phyloP scores from a whole-genome alignment of 106 monocot genomes.

The Acanthochlamys bracteata region DNA sequence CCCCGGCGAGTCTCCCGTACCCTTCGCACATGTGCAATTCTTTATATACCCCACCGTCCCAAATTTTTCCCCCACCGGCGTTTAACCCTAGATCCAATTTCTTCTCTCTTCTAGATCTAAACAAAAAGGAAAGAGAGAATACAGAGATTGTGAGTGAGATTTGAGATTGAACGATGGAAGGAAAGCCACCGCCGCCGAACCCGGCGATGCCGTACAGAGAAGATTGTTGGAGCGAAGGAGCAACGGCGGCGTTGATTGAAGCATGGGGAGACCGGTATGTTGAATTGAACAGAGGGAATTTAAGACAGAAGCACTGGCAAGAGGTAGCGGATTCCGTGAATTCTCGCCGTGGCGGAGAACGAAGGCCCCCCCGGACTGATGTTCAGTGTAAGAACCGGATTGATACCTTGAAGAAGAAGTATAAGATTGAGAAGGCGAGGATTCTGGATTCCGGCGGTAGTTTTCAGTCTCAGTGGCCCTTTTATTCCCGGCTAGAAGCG shows the following conservation, averaged over 20 bases:
- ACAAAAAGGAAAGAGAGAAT: not conserved
- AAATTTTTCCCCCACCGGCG: not conserved
- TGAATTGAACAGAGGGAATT: slow-evolving; percentile 80
- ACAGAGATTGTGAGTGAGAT: not conserved
- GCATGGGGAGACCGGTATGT: slow-evolving; percentile 84
- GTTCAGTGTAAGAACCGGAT: slow-evolving; percentile 93
- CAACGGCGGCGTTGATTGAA: slow-evolving; percentile 66
- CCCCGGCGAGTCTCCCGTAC: slow-evolving; percentile 19
- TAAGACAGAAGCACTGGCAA: slow-evolving; percentile 91
- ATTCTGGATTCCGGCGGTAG: slow-evolving; percentile 21
- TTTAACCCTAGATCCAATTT: not conserved
- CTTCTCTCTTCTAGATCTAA: not conserved
- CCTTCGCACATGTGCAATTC: slow-evolving; percentile 15
- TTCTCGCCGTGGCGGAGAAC: slow-evolving; percentile 40
- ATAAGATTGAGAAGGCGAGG: slow-evolving; percentile 65
- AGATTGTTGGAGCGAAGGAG: slow-evolving; percentile 97
- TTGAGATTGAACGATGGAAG: slow-evolving; percentile 32
- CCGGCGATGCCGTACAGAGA: slow-evolving; percentile 77
- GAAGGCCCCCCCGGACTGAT: slow-evolving; percentile 63
- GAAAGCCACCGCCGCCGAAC: slow-evolving; percentile 46
- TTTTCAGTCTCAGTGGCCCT: slow-evolving; percentile 47
- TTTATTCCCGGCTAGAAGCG: slow-evolving; percentile 52
- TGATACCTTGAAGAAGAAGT: slow-evolving; percentile 95
- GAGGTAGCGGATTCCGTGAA: slow-evolving; percentile 92
- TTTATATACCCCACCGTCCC: slow-evolving; percentile 6